Evolutionary conservation across 169 alveolate species (phyloP).

Genomic region (Plasmodium malariae): DNA sequence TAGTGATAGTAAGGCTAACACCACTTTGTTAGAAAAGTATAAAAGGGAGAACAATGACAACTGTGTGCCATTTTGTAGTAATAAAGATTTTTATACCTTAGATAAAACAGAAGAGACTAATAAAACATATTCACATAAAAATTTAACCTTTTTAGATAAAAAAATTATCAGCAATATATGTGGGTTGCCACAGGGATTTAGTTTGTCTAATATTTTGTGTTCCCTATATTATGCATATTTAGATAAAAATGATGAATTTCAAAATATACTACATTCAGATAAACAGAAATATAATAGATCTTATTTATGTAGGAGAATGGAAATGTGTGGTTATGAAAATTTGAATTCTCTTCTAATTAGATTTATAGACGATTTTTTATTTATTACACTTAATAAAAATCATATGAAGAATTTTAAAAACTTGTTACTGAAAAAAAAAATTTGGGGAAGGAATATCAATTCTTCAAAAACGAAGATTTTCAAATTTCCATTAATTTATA

Average conservation of each 20-base stretch:
- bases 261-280: constrained; percentile 45
- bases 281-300: not conserved
- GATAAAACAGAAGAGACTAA: constrained; percentile 12
- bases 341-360: constrained; percentile 42
- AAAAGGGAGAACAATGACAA: too few species aligned
- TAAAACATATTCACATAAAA: constrained; percentile 14
- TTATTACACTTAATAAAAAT: constrained; percentile 56
- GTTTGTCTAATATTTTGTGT: constrained; percentile 65
- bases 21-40: too few species aligned
- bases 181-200: constrained; percentile 75
- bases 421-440: constrained; percentile 50
- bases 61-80: not conserved
- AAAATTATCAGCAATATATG: constrained; percentile 57
- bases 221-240: constrained; percentile 70
- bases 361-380: constrained; percentile 70
- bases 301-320: not conserved
- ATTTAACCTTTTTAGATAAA: constrained; percentile 58
- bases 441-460: constrained; percentile 75
- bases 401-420: constrained; percentile 52
- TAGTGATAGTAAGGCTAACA: too few species aligned
- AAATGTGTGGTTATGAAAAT: not conserved
- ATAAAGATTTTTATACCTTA: not conserved
- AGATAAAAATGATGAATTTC: constrained; percentile 75
- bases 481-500: constrained; percentile 66
- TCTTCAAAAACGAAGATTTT: constrained; percentile 64